These are phyloP conservation scores for Aspergillus vadensis DNA, from an alignment of 2,329 filamentous ascomycete species.

Conservation along the genomic window DNA sequence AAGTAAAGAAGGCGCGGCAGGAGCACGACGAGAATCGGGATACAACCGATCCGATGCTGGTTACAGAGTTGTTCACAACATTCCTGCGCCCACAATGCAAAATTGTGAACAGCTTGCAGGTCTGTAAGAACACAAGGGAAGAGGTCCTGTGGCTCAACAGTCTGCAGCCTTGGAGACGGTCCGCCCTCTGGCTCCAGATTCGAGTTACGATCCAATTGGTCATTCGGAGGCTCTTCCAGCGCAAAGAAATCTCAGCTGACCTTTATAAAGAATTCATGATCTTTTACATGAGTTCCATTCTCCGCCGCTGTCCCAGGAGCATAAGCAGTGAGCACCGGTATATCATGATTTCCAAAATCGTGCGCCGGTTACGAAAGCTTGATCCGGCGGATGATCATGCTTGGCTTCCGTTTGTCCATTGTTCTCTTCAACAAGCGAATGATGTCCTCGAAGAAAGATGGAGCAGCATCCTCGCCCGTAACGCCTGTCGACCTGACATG, in stretches of 20 bases:
- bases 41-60: conserved; percentile 51
- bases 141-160: conserved; percentile 51
- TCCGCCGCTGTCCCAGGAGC: conserved; percentile 33
- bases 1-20: conserved; percentile 43
- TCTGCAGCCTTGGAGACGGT: conserved; percentile 23
- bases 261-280: conserved; percentile 58
- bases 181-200: conserved; percentile 56
- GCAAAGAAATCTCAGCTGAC: background rate
- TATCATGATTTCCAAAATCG: conserved; percentile 50
- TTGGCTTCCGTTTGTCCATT: conserved; percentile 17
- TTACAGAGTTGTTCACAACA: conserved; percentile 55
- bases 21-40: conserved; percentile 50
- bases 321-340: conserved; percentile 28
- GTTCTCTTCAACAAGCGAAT: conserved; percentile 7
- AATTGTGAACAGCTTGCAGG: conserved; percentile 22
- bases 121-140: conserved; percentile 59
- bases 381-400: conserved; percentile 8
- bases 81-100: conserved; percentile 47
- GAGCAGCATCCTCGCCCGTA: conserved; percentile 12
- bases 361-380: conserved; percentile 48
- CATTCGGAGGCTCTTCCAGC: conserved; percentile 1
- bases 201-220: conserved; percentile 35
- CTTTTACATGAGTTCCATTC: conserved; percentile 45
- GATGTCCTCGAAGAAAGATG: conserved; percentile 3
- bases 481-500: conserved; percentile 11